Base-by-base conservation (phyloP, 331 rosid species). In the Erythrophleum ivorense region DNA sequence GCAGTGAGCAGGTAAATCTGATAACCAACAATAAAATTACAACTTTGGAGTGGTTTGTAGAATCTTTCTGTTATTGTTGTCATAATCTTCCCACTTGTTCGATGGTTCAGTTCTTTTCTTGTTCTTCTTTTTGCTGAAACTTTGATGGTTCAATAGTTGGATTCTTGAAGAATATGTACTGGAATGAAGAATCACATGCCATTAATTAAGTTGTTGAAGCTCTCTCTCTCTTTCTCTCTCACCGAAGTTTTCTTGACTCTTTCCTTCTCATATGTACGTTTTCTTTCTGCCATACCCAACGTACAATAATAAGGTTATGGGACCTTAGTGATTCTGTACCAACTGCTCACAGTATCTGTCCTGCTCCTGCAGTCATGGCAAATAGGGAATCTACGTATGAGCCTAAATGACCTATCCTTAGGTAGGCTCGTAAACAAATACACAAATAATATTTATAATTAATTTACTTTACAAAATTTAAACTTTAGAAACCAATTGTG, bases 61-160 rank as follows among this genome's bases (percentile, higher is more conserved):
- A 67, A 79, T 82, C 68, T 50, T 43, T 57, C 15, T 69, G 70
- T 69, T 80, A 50, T 18, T 19, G 60, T 79, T 79, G 57, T 43
- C 40, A 45, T 75, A 67, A 76, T 71, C 81, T 71, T 63, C 48
- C 58, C 77, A 9, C 73, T 54, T 57, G 63, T 72, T 83, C 8
- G 11, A 18, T 34, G 46, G 66, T 53, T 72, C 71, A 73, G 43
- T 63, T 71, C 5, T 9, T 21, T 24, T 24, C 19, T 21, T 73
- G 63, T 57, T 57, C 62, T 19, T 57, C 54, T 73, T 57, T 57
- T 36, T 15, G 72, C 21, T 3, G 53, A 83, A 38, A 53, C 9
- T 65, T 69, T 50, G 67, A 67, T 72, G 69, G 79, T 50, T 70
- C 9, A 40, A 45, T 60, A 77, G 24, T 7, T 79, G 75, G 63